phyloP scores from a whole-genome alignment of 345 rosid species.

The Barbarea vulgaris region DNA sequence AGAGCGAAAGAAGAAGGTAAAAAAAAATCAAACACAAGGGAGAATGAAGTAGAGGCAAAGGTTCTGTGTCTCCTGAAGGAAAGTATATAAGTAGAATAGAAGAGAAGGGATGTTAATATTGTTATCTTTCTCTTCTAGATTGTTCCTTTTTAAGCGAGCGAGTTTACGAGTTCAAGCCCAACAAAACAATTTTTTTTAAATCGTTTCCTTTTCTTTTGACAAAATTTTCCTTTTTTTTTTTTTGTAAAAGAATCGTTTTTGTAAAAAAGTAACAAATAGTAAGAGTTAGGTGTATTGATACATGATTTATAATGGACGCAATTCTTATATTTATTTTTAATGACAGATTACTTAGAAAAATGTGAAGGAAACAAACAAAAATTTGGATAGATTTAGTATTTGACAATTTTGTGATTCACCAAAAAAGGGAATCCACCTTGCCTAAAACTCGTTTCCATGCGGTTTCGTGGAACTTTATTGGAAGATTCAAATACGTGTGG shows the following conservation, averaged over 20 bases:
- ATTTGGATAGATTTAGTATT: background rate
- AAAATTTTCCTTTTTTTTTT: background rate
- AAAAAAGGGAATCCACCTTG: background rate
- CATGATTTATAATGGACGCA: background rate
- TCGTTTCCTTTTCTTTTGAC: background rate
- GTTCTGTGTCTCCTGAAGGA: background rate
- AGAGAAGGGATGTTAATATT: background rate
- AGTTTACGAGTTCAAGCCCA: background rate
- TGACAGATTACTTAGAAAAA: background rate
- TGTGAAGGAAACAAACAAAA: background rate
- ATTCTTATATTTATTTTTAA: no score
- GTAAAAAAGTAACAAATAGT: no score
- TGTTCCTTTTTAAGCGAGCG: conserved; percentile 8
- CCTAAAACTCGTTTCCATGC: background rate
- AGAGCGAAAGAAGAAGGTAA: background rate
- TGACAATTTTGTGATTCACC: background rate
- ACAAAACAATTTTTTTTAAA: background rate
- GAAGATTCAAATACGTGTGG: background rate
- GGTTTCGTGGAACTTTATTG: conserved; percentile 11
- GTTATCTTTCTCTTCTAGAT: conserved; percentile 13
- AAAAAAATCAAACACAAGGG: background rate
- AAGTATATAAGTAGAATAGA: conserved; percentile 5
- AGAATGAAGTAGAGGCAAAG: conserved; percentile 13
- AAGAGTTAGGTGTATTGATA: no score
- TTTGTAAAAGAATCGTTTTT: background rate